Base-by-base conservation (phyloP, 228 moss, liverwort and hornwort genomes). In the Sphagnum fallax region DNA sequence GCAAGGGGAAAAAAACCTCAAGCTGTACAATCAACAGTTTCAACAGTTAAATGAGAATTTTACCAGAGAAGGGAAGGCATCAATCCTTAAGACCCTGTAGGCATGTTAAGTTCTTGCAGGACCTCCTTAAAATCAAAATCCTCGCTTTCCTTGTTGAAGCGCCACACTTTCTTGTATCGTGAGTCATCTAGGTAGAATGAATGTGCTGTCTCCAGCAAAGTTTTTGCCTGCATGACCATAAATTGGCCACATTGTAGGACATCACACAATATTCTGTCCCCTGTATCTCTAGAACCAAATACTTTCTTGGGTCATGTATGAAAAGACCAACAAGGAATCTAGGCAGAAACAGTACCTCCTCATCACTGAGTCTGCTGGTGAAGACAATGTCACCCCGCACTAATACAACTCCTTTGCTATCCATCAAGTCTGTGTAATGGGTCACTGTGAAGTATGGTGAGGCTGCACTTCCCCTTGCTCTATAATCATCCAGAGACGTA, bases 351-450 rank as follows among this genome's bases (percentile, higher is more conserved):
- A 53, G 59, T 79, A 92, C 92, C 93, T 93, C 90, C 4, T 78
- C 85, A 80, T 97, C 97, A 0, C 86, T 80, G 69, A 93, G 81
- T 77, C 91, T 93, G 90, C 97, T 93, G 48, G 91, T 91, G 63
- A 97, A 88, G 60, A 97, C 97, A 66, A 97, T 80, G 78, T 93
- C 97, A 49, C 97, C 97, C 75, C 97, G 86, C 68, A 97, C 93
- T 72, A 97, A 76, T 60, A 93, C 97, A 65, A 97, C 62, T 48
- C 80, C 80, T 76, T 97, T 97, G 62, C 91, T 97, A 67, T 88
- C 70, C 32, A 83, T 83, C 61, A 97, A 79, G 67, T 97, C 97
- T 4, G 88, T 86, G 66, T 93, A 93, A 75, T 97, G 93, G 49
- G 93, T 90, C 13, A 93, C 97, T 13, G 97, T 97, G 70, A 97